Evolutionary conservation across 2,329 filamentous ascomycete genomes (phyloP).

Genomic region (Fusarium chlamydosporum): DNA sequence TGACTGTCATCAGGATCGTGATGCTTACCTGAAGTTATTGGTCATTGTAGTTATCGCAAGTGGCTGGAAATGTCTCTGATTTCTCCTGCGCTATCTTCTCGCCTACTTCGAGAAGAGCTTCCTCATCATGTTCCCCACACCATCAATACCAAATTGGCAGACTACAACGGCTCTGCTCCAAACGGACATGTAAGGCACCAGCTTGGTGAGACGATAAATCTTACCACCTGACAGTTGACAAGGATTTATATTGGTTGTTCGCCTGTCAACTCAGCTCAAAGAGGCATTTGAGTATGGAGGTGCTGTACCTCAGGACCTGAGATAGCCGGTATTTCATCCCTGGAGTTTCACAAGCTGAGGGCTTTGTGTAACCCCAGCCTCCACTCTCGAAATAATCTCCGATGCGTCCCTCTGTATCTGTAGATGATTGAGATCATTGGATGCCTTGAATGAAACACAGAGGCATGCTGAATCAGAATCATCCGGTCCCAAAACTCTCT

Average conservation of each 20-base stretch:
- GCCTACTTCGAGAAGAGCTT: slow-evolving; percentile 4
- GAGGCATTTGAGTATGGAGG: slow-evolving; percentile 17
- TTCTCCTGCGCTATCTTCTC: neutral
- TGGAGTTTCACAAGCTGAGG: slow-evolving; percentile 36
- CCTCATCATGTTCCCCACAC: slow-evolving; percentile 7
- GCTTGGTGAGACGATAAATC: slow-evolving; percentile 35
- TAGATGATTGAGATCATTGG: slow-evolving; percentile 10
- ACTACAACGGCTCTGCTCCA: slow-evolving; percentile 22
- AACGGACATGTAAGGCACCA: slow-evolving; percentile 45
- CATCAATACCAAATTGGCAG: slow-evolving; percentile 19
- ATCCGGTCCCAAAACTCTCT: slow-evolving; percentile 5
- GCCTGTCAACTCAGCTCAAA: slow-evolving; percentile 29
- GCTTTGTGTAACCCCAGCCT: slow-evolving; percentile 34
- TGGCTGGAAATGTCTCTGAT: neutral
- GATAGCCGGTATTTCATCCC: slow-evolving; percentile 21
- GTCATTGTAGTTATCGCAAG: neutral
- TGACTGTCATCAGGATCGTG: neutral
- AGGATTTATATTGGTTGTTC: slow-evolving; percentile 33
- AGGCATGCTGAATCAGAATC: slow-evolving; percentile 17
- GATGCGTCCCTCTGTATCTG: slow-evolving; percentile 23
- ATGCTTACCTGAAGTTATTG: neutral
- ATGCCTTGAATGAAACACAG: slow-evolving; percentile 16
- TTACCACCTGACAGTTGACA: slow-evolving; percentile 29
- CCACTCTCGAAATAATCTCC: slow-evolving; percentile 42
- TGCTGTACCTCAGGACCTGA: slow-evolving; percentile 25